Base-by-base conservation (phyloP, 139 green algal genomes). In the Dunaliella sp. region DNA sequence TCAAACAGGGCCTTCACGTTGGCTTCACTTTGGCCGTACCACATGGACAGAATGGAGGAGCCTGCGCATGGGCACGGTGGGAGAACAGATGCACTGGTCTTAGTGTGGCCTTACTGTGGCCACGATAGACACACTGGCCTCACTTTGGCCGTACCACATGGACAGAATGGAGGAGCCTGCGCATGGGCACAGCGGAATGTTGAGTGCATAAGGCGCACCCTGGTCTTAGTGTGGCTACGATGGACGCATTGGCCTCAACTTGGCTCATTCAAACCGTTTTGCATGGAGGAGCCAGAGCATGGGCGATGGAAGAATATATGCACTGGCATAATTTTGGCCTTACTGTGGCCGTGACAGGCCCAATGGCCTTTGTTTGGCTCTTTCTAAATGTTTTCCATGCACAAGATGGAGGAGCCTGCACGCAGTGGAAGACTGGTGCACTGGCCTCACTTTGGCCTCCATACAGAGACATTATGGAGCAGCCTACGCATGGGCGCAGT, bases 1-100 rank as follows among this genome's bases (percentile, higher is more conserved):
- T 91, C 90, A 85, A 93, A 93, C 82, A 93, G 82, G 31, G 77
- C 73, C 28, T 86, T 84, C 38, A 93, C 88, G 84, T 90, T 91
- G 25, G 84, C 38, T 38, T 92, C 89, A 38, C 80, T 85, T 77
- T 90, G 86, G n/a, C 89, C 89, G 79, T 88, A 89, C 82, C 88
- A 89, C 77, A 79, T 87, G 30, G 78, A n/a, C n/a, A n/a, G n/a
- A n/a, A n/a, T n/a, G n/a, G n/a, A n/a, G n/a, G n/a, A n/a, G 86
- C 76, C 86, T 38, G 2, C 58, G 24, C 58, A 74, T 74, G 58
- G 21, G 24, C 58, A 21, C 58, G 21, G 21, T 30, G 58, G 24
- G 24, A 30, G 58, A 30, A 74, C 58, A 74, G 21, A 21, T 30
- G 21, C 24, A 74, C 58, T 30, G 58, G 24, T 30, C 58, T 24